These are phyloP conservation scores for Malus orientalis DNA, from an alignment of 306 rosid species.

Conservation along the genomic window DNA sequence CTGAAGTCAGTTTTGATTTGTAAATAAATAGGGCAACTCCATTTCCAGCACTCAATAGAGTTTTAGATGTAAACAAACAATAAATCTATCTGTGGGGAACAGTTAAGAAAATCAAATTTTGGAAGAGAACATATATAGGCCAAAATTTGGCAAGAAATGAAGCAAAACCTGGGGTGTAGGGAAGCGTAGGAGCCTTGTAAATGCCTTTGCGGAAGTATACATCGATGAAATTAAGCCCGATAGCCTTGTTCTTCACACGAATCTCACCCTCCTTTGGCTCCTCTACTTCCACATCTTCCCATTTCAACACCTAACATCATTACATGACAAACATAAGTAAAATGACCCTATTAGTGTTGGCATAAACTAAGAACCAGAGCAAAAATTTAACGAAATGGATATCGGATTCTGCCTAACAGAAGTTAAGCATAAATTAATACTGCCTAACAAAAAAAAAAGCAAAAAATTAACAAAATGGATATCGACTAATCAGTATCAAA, in stretches of 20 bases:
- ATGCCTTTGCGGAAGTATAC: slow-evolving; percentile 80
- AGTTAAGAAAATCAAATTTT: too few species aligned
- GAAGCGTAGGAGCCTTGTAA: slow-evolving; percentile 45
- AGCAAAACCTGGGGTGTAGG: slow-evolving; percentile 55
- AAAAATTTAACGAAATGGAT: neutral
- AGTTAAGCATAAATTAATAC: neutral
- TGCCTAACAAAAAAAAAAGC: neutral
- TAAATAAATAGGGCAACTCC: neutral
- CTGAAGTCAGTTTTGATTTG: slow-evolving; percentile 19
- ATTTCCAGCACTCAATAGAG: neutral
- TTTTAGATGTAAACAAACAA: neutral
- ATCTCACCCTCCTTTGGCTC: slow-evolving; percentile 71
- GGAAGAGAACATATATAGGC: too few species aligned
- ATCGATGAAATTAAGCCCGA: slow-evolving; percentile 76
- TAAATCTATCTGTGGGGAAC: neutral
- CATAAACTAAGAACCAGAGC: neutral
- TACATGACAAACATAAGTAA: neutral
- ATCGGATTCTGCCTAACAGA: neutral
- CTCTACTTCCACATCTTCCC: slow-evolving; percentile 80
- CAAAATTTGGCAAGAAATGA: neutral
- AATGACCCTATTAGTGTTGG: neutral
- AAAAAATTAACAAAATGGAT: too few species aligned
- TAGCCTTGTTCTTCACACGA: slow-evolving; percentile 67
- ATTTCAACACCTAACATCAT: slow-evolving; percentile 35
- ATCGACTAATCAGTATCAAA: neutral